Base-by-base conservation (phyloP, 2,329 filamentous ascomycete genomes). In the Aspergillus calidoustus region DNA sequence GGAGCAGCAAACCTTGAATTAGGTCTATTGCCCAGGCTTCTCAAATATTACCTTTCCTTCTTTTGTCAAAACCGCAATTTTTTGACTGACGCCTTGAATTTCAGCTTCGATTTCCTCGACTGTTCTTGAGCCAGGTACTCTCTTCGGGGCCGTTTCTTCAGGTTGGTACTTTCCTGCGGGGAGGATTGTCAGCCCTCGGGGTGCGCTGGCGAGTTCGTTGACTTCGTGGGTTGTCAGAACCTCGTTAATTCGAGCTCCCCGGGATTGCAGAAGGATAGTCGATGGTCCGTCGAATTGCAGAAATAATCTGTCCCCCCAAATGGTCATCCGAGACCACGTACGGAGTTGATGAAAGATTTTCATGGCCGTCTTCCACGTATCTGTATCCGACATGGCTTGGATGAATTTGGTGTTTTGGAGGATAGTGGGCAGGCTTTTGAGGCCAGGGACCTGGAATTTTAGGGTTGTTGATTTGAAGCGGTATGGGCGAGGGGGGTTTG, bases 221-320 rank as follows among this genome's bases (percentile, higher is more conserved):
- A 98, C 86, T 67, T 99, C 89, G 54, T 89, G 86, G 30, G 84
- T 83, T 4, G 89, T 91, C 66, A 99, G 81, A 3, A 91, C 86
- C 66, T 99, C 94, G 57, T 87, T 88, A 48, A 96, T 80, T 17
- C 90, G 85, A 23, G 91, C 87, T 15, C 89, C 93, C n/a, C 94
- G 87, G 56, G 92, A 96, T 66, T 96, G 96, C 71, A 99, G 82
- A 48, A 98, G 83, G 53, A 99, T 86, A 2, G 91, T 97, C 6
- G 86, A 87, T 2, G 95, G 95, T 0, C 95, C 95, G 60, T 89
- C 86, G 74, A 99, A 97, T 72, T 91, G 91, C 34, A 99, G 81
- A 78, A 98, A 98, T 28, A 98, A 82, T 78, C 94, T 82, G 74
- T 99, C 95, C 23, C 95, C 95, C 92, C 93, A 98, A 60, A 99